A percentile compares a stretch with the other conserved stretches of the same genome.
These are phyloP conservation scores for Umbelopsis vinacea DNA, from an alignment of 192 early-diverging fungal species.

Conservation along the genomic window DNA sequence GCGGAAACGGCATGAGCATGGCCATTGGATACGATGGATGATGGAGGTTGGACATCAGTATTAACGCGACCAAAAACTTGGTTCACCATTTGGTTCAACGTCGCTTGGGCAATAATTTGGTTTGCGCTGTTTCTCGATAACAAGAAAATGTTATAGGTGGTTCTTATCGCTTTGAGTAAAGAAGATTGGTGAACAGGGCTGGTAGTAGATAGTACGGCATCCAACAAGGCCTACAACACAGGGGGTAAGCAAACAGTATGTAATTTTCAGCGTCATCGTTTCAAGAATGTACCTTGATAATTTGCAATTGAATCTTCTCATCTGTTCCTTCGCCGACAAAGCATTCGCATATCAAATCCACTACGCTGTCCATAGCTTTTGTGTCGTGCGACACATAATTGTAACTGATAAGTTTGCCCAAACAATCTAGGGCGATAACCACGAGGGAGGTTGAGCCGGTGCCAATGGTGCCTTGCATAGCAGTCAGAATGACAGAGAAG, in stretches of 20 bases:
- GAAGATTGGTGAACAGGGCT: conserved; percentile 73
- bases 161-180: conserved; percentile 80
- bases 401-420: conserved; percentile 78
- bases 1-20: background rate
- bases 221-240: conserved; percentile 70
- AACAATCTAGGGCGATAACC: conserved; percentile 77
- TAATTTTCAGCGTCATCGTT: background rate
- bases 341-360: conserved; percentile 77
- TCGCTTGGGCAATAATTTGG: conserved; percentile 88
- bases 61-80: conserved; percentile 78
- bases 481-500: conserved; percentile 59
- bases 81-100: conserved; percentile 89
- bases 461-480: conserved; percentile 75
- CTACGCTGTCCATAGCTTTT: conserved; percentile 67
- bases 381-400: conserved; percentile 59
- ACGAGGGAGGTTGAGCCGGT: conserved; percentile 64
- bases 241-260: background rate
- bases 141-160: conserved; percentile 88
- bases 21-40: background rate
- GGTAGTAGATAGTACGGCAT: conserved; percentile 73
- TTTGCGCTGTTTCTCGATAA: conserved; percentile 70
- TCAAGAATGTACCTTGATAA: conserved; percentile 68
- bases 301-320: conserved; percentile 89
- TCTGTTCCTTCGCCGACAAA: conserved; percentile 81
- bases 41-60: conserved; percentile 4